Conservation (phyloP, 1,284 basidiomycete genomes). For the Malassezia slooffiae region DNA sequence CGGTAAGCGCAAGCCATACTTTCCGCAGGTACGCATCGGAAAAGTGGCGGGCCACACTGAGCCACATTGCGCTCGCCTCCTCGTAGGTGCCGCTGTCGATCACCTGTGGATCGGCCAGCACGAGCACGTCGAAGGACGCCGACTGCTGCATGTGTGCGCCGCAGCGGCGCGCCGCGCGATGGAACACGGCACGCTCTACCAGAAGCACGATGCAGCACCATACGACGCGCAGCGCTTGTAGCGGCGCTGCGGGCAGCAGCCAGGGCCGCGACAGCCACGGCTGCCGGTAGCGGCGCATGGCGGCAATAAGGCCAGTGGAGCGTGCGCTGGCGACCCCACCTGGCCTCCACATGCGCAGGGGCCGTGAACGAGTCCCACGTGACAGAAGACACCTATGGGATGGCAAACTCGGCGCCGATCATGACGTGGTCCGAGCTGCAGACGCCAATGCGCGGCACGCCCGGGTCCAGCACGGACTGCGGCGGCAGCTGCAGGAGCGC, state of each 20-base stretch:
- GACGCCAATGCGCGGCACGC: constrained; percentile 66
- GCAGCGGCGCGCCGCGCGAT: neutral
- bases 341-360: no score
- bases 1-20: constrained; percentile 4
- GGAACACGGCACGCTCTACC: neutral
- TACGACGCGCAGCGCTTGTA: neutral
- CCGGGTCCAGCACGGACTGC: constrained; percentile 58
- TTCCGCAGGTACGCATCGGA: constrained; percentile 10
- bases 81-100: constrained; percentile 2
- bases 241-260: neutral
- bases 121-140: neutral
- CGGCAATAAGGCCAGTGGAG: no score
- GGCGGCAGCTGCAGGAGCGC: constrained; percentile 59
- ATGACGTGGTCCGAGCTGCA: constrained; percentile 80
- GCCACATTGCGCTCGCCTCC: neutral
- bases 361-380: no score
- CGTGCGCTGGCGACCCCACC: no score
- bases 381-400: no score
- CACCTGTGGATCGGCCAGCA: constrained; percentile 8
- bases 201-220: neutral
- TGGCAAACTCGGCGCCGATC: constrained; percentile 51
- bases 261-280: neutral
- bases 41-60: neutral
- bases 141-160: neutral
- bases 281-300: neutral